Base-by-base conservation (phyloP, 345 rosid genomes). In the Acer yangbiense region DNA sequence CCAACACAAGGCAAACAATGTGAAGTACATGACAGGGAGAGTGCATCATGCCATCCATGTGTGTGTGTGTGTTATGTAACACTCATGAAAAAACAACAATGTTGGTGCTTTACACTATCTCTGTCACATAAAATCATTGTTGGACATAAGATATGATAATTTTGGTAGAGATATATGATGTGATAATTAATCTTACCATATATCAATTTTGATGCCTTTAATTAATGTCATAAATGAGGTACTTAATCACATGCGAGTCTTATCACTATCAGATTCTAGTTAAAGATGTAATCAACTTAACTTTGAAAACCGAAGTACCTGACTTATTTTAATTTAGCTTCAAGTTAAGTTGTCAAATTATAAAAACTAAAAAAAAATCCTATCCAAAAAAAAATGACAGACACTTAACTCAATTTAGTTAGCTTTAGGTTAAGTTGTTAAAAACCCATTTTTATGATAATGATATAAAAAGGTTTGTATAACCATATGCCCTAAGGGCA, bases 1-100 rank as follows among this genome's bases (percentile, higher is more conserved):
- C 61, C 69, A 73, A 8, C 0, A 58, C 14, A 72, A 72, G 29
- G 76, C 17, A 41, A 72, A 60, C 62, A 72, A 10, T 6, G 54
- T 6, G 9, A 11, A 72, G 35, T 7, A 14, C 25, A 71, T 18
- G 25, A 10, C 10, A 3, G 57, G n/a, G 7, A 5, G 16, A 4
- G 57, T 52, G 4, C 32, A 29, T 29, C n/a, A 52, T 55, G 35
- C n/a, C 32, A 29, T 29, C 74, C 11, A 52, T 9, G 14, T 17
- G 62, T 54, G 23, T 69, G 21, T 27, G 29, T 27, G 29, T 27
- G 29, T 27, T 27, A 3, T 29, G 4, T 29, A 29, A 29, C 35
- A 29, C 35, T 29, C 4, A 3, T 3, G 35, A 32, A 16, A 69
- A 69, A 46, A 3, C 8, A 25, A 23, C 14, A 29, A 11, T 32